These are phyloP conservation scores for Leptodontidium sp. DNA, from an alignment of 2,329 filamentous ascomycete genomes.

Conservation along the genomic window DNA sequence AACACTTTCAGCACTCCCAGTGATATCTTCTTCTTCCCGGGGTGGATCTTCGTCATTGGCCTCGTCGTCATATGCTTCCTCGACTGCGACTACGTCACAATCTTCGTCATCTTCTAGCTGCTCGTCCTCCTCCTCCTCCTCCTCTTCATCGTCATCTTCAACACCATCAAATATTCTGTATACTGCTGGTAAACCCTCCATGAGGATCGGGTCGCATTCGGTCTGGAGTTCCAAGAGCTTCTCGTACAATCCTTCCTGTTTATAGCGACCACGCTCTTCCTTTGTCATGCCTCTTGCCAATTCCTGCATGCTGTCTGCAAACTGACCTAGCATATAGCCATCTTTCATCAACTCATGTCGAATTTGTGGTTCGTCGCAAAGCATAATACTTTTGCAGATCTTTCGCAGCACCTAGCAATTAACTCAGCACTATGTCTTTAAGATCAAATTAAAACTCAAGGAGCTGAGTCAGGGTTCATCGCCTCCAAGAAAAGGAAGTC, in stretches of 20 bases:
- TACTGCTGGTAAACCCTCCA: constrained; percentile 30
- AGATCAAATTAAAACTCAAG: background rate
- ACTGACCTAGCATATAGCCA: constrained; percentile 28
- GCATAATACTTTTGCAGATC: constrained; percentile 31
- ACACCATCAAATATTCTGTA: constrained; percentile 31
- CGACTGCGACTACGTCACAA: background rate
- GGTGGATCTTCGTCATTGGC: background rate
- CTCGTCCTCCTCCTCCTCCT: constrained; percentile 10
- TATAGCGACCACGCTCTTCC: constrained; percentile 25
- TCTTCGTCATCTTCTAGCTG: constrained; percentile 13
- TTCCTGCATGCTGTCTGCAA: constrained; percentile 28
- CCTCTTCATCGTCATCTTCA: constrained; percentile 17
- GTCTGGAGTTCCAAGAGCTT: constrained; percentile 26
- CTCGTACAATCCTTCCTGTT: constrained; percentile 30
- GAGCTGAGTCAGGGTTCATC: background rate
- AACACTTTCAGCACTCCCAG: background rate
- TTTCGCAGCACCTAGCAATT: constrained; percentile 21
- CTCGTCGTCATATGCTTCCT: background rate
- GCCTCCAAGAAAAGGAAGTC: constrained; percentile 5
- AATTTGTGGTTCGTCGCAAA: constrained; percentile 31
- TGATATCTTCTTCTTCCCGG: background rate
- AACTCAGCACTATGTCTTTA: background rate
- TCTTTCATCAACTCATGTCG: constrained; percentile 35
- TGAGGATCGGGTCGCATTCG: constrained; percentile 25
- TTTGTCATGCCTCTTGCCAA: constrained; percentile 25